Base-by-base conservation (phyloP, 495 filamentous ascomycete genomes). In the Cryomyces minteri region DNA sequence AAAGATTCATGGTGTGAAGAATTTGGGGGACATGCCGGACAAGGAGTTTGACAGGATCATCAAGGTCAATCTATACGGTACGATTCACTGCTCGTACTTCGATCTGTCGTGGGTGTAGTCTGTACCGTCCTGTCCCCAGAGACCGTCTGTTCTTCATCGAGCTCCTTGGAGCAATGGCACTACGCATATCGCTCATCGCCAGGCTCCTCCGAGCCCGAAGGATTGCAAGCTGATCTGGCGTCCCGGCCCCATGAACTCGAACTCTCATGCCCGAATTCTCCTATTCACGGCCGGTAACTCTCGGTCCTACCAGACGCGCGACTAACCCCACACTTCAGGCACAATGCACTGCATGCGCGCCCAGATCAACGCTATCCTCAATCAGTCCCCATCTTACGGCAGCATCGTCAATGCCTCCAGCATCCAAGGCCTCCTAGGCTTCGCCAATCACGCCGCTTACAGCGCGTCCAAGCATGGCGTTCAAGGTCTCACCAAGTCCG, bases 361-460 rank as follows among this genome's bases (percentile, higher is more conserved):
- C n/a, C n/a, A n/a, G n/a, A n/a, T n/a, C n/a, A n/a, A n/a, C n/a
- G n/a, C n/a, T n/a, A n/a, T n/a, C n/a, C n/a, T n/a, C n/a, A n/a
- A n/a, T n/a, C 46, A n/a, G n/a, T n/a, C n/a, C n/a, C n/a, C n/a
- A n/a, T n/a, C n/a, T n/a, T n/a, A n/a, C 9, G 52, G 50, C 4
- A 45, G 37, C 32, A 76, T 80, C 52, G 76, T 80, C 14, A 77
- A 74, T 58, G 72, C 71, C 14, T 59, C 67, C 9, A 72, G 70
- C 46, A 65, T 72, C 32, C 66, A 70, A 18, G 76, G 75, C 0
- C 31, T 77, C 9, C 57, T 57, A 44, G 76, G 76, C 48, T 58
- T 56, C 51, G 41, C 65, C 8, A 61, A 64, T 25, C 58, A 64
- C 54, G 64, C 62, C 5, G 67, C 71, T 30, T 80, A 80, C 57